Percentiles rank a stretch among this genome's conserved stretches.
These are phyloP conservation scores for Sordaria brevicollis DNA, from an alignment of 495 filamentous ascomycete species.

Conservation along the genomic window DNA sequence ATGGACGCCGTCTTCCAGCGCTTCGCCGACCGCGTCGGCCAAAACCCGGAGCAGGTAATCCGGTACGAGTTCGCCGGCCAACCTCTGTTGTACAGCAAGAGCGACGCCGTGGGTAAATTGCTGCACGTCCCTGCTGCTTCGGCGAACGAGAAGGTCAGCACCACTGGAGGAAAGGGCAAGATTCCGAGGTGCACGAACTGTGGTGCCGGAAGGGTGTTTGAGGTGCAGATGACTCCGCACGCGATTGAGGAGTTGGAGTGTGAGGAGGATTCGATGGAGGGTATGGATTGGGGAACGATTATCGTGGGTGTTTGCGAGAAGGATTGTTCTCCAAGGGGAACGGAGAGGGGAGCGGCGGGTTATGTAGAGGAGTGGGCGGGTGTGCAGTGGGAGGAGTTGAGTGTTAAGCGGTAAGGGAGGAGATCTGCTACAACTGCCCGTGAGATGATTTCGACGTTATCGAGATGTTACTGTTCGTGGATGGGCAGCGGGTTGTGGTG, in stretches of 20 bases:
- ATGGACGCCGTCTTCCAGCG: conserved; percentile 86
- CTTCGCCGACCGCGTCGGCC: conserved; percentile 75
- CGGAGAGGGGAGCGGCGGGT: conserved; percentile 15
- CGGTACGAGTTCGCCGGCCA: conserved; percentile 79
- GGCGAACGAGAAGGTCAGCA: conserved; percentile 11
- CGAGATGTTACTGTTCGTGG: background rate
- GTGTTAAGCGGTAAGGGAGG: conserved; percentile 13
- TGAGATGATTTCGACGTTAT: background rate
- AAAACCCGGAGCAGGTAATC: conserved; percentile 91
- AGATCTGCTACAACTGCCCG: background rate
- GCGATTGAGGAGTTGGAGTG: conserved; percentile 82
- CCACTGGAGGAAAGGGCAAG: conserved; percentile 15
- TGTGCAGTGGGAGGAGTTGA: conserved; percentile 89
- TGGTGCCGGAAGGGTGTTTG: conserved; percentile 63
- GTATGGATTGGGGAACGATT: conserved; percentile 99
- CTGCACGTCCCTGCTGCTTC: conserved; percentile 25
- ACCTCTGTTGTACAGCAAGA: conserved; percentile 72
- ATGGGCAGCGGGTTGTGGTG: background rate
- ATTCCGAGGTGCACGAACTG: conserved; percentile 74
- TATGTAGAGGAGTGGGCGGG: conserved; percentile 94
- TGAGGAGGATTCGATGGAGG: conserved; percentile 65
- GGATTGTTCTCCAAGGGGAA: conserved; percentile 22
- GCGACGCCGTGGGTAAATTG: conserved; percentile 60
- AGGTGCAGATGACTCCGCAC: conserved; percentile 79
- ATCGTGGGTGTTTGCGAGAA: conserved; percentile 70